Conservation (phyloP, 192 early-diverging fungal species). For the Thoreauomyces humboldtii region DNA sequence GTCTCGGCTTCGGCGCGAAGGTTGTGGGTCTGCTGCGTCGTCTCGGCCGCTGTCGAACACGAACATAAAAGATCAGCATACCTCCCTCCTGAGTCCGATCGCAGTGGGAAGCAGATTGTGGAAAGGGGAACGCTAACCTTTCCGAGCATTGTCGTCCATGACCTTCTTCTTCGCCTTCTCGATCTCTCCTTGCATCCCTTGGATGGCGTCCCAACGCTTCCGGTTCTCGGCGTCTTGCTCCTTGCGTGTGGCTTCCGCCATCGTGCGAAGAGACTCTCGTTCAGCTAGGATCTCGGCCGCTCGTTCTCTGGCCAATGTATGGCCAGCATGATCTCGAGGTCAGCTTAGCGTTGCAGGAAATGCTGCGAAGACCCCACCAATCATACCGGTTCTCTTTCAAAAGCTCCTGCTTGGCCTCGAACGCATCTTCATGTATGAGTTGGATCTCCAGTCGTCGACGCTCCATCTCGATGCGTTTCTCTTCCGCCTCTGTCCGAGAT, state of each 20-base stretch:
- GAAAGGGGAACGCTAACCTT: no score
- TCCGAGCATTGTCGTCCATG: slow-evolving; percentile 36
- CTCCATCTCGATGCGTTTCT: slow-evolving; percentile 38
- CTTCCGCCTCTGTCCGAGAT: slow-evolving; percentile 38
- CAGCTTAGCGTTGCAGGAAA: no score
- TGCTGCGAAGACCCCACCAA: background rate
- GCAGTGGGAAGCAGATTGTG: background rate
- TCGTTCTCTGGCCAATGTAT: slow-evolving; percentile 36
- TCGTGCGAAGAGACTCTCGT: slow-evolving; percentile 30
- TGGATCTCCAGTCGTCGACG: slow-evolving; percentile 49
- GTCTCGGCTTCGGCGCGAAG: slow-evolving; percentile 33
- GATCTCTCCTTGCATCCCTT: slow-evolving; percentile 44
- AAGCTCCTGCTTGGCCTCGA: slow-evolving; percentile 41
- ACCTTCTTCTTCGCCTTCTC: slow-evolving; percentile 45
- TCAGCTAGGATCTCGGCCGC: slow-evolving; percentile 39
- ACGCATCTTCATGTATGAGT: slow-evolving; percentile 51
- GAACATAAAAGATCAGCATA: no score
- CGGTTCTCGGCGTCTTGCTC: slow-evolving; percentile 40
- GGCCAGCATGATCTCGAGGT: no score
- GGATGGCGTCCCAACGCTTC: slow-evolving; percentile 44
- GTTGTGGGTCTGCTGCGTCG: slow-evolving; percentile 24
- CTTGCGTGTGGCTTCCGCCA: slow-evolving; percentile 16
- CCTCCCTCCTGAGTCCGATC: background rate
- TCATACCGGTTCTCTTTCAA: slow-evolving; percentile 41
- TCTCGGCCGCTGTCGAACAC: slow-evolving; percentile 41